phyloP scores from a whole-genome alignment of 2,329 filamentous ascomycete genomes.

The Aspergillus aculeatinus region DNA sequence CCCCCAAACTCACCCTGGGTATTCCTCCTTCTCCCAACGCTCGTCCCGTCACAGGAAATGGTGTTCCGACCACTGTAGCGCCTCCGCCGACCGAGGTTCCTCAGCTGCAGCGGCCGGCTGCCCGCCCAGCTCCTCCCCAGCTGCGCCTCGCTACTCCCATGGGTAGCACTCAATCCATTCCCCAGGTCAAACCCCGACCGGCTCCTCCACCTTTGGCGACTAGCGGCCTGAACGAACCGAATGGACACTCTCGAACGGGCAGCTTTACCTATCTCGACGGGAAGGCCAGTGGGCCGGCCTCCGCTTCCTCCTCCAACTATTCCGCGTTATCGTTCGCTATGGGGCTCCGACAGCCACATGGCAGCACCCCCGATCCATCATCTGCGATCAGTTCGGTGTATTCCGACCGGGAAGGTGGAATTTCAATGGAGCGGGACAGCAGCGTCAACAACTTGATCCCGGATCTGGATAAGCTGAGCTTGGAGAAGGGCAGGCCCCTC shows the following conservation, averaged over 20 bases:
- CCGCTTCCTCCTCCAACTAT: slow-evolving; percentile 82
- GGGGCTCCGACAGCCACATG: slow-evolving; percentile 60
- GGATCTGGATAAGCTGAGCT: slow-evolving; percentile 73
- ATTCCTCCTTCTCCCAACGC: slow-evolving; percentile 85
- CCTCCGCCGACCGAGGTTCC: slow-evolving; percentile 24
- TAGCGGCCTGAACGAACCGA: slow-evolving; percentile 76
- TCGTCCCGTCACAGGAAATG: slow-evolving; percentile 64
- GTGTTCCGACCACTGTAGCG: slow-evolving; percentile 33
- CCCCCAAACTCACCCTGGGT: slow-evolving; percentile 79
- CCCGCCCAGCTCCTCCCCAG: slow-evolving; percentile 69
- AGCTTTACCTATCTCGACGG: slow-evolving; percentile 79
- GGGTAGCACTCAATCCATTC: slow-evolving; percentile 68
- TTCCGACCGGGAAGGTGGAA: slow-evolving; percentile 73
- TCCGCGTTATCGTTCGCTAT: slow-evolving; percentile 81
- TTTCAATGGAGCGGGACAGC: slow-evolving; percentile 77
- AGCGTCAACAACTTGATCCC: slow-evolving; percentile 75
- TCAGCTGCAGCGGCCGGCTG: slow-evolving; percentile 35
- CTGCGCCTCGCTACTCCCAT: slow-evolving; percentile 85
- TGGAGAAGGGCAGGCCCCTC: slow-evolving; percentile 77
- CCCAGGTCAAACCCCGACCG: slow-evolving; percentile 61
- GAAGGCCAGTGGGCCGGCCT: slow-evolving; percentile 75
- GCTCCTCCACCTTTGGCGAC: slow-evolving; percentile 61
- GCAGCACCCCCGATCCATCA: slow-evolving; percentile 74
- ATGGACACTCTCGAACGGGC: slow-evolving; percentile 75
- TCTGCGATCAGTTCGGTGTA: slow-evolving; percentile 85